phyloP scores from a whole-genome alignment of 495 filamentous ascomycete genomes.

The Aspergillus wentii region DNA sequence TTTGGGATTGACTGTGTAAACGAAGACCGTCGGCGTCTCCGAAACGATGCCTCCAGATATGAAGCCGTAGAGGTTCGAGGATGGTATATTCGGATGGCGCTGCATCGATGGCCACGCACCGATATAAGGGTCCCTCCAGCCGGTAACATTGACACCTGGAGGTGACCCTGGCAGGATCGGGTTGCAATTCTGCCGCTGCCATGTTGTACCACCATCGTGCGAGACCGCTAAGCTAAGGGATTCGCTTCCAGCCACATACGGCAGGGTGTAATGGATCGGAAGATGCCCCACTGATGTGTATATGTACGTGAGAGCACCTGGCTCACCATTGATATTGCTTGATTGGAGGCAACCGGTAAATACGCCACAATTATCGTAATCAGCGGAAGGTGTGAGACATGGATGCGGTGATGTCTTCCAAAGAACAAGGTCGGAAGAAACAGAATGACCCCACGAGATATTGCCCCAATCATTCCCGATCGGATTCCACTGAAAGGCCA shows the following conservation, averaged over 20 bases:
- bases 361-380: constrained; percentile 46
- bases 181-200: constrained; percentile 43
- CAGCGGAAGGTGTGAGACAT: constrained; percentile 26
- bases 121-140: constrained; percentile 52
- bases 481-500: constrained; percentile 46
- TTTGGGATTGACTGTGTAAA: constrained; percentile 43
- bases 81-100: constrained; percentile 17
- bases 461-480: constrained; percentile 40
- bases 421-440: constrained; percentile 35
- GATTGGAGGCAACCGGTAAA: constrained; percentile 49
- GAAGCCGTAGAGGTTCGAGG: constrained; percentile 41
- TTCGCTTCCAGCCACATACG: constrained; percentile 46
- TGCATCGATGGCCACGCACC: constrained; percentile 39
- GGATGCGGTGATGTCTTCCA: constrained; percentile 34
- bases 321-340: constrained; percentile 34
- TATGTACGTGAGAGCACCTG: constrained; percentile 38
- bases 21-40: constrained; percentile 43
- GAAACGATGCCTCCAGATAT: constrained; percentile 48
- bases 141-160: constrained; percentile 41
- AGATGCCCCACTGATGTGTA: constrained; percentile 50
- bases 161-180: constrained; percentile 45
- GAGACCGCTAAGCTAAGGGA: constrained; percentile 46
- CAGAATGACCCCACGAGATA: constrained; percentile 41
- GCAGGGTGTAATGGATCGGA: constrained; percentile 44
- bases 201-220: constrained; percentile 44